Conservation (phyloP, 371 early-diverging fungal genomes). For the Choanephora cucurbitarum region DNA sequence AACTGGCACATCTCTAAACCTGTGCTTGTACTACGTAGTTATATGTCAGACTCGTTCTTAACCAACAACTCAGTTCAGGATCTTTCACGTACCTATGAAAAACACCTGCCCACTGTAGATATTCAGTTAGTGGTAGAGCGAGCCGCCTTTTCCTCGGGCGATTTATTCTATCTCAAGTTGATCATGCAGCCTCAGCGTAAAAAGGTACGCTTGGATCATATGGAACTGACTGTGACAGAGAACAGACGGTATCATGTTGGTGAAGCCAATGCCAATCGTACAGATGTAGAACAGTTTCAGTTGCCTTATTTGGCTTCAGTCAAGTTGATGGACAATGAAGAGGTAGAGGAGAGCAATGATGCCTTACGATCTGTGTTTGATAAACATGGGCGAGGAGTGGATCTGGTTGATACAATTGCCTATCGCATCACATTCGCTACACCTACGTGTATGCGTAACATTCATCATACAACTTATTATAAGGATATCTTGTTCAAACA, state of each 20-base stretch:
- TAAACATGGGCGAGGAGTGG: constrained; percentile 23
- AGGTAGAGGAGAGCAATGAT: not conserved
- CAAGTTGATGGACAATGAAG: constrained; percentile 22
- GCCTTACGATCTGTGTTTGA: constrained; percentile 25
- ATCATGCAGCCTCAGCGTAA: constrained; percentile 36
- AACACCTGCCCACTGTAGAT: constrained; percentile 31
- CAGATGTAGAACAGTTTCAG: constrained; percentile 22
- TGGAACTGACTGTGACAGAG: constrained; percentile 30
- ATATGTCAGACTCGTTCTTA: constrained; percentile 37
- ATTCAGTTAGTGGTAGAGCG: constrained; percentile 34
- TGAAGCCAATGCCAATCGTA: constrained; percentile 29
- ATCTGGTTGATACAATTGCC: constrained; percentile 29
- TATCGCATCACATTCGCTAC: constrained; percentile 37
- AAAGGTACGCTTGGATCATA: constrained; percentile 31
- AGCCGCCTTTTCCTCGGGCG: constrained; percentile 39
- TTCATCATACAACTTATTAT: constrained; percentile 40
- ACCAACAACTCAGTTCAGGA: constrained; percentile 38
- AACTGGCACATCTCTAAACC: constrained; percentile 32
- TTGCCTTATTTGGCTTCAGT: constrained; percentile 20
- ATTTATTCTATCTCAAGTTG: constrained; percentile 27
- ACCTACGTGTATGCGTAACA: constrained; percentile 34
- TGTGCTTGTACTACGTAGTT: constrained; percentile 34
- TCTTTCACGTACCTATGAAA: constrained; percentile 40
- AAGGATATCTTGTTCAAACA: constrained; percentile 35
- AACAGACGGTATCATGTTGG: constrained; percentile 25